Evolutionary conservation across 805 yeast genomes (phyloP).

Genomic region (Wickerhamiella occidentalis): DNA sequence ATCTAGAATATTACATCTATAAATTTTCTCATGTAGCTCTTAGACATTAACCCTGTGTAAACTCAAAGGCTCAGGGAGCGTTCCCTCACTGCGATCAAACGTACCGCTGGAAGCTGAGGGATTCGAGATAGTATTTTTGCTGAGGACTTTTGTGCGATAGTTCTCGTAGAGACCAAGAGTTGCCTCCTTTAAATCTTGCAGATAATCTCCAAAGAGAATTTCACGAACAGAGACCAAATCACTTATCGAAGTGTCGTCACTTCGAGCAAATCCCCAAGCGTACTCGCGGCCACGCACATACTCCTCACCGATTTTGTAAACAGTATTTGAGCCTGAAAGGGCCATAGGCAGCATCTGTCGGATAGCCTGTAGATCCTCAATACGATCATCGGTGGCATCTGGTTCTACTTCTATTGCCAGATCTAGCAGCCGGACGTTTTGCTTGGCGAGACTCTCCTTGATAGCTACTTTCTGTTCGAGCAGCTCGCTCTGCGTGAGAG

Average conservation of each 20-base stretch:
- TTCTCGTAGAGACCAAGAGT: constrained; percentile 49
- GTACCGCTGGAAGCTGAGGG: background rate
- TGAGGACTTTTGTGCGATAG: constrained; percentile 53
- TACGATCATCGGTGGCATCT: constrained; percentile 30
- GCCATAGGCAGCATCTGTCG: constrained; percentile 50
- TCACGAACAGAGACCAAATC: constrained; percentile 40
- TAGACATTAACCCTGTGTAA: background rate
- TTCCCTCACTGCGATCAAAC: background rate
- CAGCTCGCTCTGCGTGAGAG: constrained; percentile 55
- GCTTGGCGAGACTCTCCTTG: constrained; percentile 42
- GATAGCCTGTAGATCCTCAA: constrained; percentile 30
- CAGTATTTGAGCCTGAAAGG: constrained; percentile 38
- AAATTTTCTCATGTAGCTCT: background rate
- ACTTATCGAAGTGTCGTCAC: constrained; percentile 31
- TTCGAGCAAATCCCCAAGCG: constrained; percentile 55
- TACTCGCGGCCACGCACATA: constrained; percentile 41
- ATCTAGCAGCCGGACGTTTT: constrained; percentile 47
- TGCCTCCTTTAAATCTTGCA: constrained; percentile 44
- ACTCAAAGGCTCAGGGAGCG: background rate
- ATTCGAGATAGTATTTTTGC: constrained; percentile 13
- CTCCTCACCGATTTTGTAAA: constrained; percentile 28
- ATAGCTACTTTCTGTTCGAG: constrained; percentile 41
- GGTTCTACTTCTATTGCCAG: constrained; percentile 58
- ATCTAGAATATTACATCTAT: no score
- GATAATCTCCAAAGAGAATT: constrained; percentile 69